These are phyloP conservation scores for Linaria vulgaris DNA, from an alignment of 257 asterid species.

Conservation along the genomic window DNA sequence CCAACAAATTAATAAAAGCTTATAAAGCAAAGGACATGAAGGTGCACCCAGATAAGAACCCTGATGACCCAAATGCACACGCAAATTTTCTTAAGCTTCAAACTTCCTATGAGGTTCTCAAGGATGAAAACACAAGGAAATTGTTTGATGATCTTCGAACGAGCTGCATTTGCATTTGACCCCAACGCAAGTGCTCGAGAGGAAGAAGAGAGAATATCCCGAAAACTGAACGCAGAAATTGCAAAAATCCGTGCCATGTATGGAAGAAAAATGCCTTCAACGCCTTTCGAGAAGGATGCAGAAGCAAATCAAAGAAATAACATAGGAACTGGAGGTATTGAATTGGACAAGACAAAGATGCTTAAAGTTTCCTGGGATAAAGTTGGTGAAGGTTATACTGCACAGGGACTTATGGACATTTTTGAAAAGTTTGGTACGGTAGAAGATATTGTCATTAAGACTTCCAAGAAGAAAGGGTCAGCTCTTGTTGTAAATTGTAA, in stretches of 20 bases:
- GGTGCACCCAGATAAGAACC: conserved; percentile 80
- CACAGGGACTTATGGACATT: conserved; percentile 56
- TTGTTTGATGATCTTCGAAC: conserved; percentile 69
- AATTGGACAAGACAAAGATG: conserved; percentile 62
- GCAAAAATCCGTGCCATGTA: conserved; percentile 61
- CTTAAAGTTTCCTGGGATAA: conserved; percentile 94
- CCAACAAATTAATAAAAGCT: conserved; percentile 67
- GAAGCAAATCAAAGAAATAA: conserved; percentile 24
- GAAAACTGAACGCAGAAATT: conserved; percentile 59
- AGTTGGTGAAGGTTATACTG: conserved; percentile 64
- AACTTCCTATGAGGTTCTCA: too few relatives aligned
- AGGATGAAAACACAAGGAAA: conserved; percentile 71
- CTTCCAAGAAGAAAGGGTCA: conserved; percentile 75
- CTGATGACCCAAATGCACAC: conserved; percentile 66
- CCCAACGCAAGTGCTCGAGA: conserved; percentile 42
- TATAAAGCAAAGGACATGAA: conserved; percentile 56
- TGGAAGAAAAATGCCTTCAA: conserved; percentile 31
- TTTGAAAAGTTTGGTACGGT: conserved; percentile 71
- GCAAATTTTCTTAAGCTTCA: conserved; percentile 55
- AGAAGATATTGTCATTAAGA: conserved; percentile 80
- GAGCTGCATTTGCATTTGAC: conserved; percentile 54
- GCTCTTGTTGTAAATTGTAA: conserved; percentile 87
- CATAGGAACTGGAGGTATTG: conserved; percentile 34
- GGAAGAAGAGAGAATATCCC: conserved; percentile 61
- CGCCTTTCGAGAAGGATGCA: conserved; percentile 39